Percentiles rank a stretch among this genome's conserved stretches.
These are phyloP conservation scores for Heimioporus retisporus DNA, from an alignment of 1,284 basidiomycete genomes.

Conservation along the genomic window DNA sequence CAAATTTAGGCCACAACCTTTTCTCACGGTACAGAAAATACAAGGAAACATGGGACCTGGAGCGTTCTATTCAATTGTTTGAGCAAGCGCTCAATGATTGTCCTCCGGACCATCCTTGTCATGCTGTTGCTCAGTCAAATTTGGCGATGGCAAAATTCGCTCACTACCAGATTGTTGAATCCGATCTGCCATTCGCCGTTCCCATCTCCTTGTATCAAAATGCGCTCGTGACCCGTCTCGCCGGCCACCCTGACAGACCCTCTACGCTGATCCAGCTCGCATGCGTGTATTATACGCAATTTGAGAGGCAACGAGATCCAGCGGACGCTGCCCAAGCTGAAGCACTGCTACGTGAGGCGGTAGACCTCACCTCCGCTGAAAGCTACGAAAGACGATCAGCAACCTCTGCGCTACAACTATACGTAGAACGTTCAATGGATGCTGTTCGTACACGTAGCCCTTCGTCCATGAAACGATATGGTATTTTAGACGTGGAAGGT, in stretches of 20 bases:
- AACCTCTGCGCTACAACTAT: not conserved
- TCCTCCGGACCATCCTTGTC: not conserved
- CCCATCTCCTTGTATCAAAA: not conserved
- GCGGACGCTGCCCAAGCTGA: not conserved
- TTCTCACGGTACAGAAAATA: not conserved
- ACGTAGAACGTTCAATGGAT: not conserved
- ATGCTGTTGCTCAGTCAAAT: not conserved
- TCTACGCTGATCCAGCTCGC: not conserved
- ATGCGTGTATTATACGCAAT: not conserved
- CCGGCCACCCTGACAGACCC: not conserved
- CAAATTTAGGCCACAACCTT: not conserved
- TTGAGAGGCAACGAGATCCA: not conserved
- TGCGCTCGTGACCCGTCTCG: not conserved
- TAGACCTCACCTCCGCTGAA: not conserved
- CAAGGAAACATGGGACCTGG: not conserved
- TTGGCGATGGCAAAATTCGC: not conserved
- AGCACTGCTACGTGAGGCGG: not conserved
- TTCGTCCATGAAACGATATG: not conserved
- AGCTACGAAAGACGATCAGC: not conserved
- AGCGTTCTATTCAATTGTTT: not conserved
- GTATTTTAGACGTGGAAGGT: not conserved
- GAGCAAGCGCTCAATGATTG: not conserved
- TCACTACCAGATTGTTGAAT: not conserved
- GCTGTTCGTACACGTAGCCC: not conserved
- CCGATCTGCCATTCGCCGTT: not conserved